Evolutionary conservation across 2,329 filamentous ascomycete species (phyloP), one percentile per base, ranked within the genome.

Genomic region (Westerdykella sp.): DNA sequence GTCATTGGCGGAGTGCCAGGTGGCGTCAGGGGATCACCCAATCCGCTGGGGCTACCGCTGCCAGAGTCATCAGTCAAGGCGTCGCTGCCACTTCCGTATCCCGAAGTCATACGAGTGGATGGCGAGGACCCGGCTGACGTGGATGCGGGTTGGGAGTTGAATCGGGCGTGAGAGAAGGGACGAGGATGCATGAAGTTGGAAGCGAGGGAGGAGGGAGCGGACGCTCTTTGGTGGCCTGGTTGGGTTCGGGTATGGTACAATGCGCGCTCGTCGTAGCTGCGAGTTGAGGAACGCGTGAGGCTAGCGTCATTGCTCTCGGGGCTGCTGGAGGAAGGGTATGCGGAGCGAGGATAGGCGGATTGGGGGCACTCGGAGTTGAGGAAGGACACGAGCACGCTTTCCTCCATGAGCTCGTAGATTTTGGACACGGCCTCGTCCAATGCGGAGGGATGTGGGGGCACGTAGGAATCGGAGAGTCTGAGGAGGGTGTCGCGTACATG

Each of bases 331-430:
- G 72, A 51, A 2, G 55, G 56, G 41, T 59, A 59, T n/a, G 22
- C 22, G 34, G 63, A 55, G 6, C 16, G 32, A 5, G 32, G 32
- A 18, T 35, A 18, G n/a, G 76, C 71, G 25, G 71, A 69, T 36
- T 74, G 71, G 1, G 73, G 69, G 46, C 73, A 74, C 38, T 75
- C 70, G 49, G 74, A 78, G 67, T 95, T 91, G 42, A 97, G 76
- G 62, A 97, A 98, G 0, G 91, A 90, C 1, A 95, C 83, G 40
- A 97, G 75, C 0, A 97, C 87, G 3, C 90, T 96, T 64, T 97
- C 93, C 57, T 95, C 94, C 90, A 98, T 97, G 43, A 98, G 74
- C 55, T 97, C 93, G 65, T 91, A 90, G 34, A 96, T 87, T 48
- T 95, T 94, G 48, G 79, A 78, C 18, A 95, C 85, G 15, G 93